Base-by-base conservation (phyloP, 306 rosid genomes). In the Ormosia semicastrata region DNA sequence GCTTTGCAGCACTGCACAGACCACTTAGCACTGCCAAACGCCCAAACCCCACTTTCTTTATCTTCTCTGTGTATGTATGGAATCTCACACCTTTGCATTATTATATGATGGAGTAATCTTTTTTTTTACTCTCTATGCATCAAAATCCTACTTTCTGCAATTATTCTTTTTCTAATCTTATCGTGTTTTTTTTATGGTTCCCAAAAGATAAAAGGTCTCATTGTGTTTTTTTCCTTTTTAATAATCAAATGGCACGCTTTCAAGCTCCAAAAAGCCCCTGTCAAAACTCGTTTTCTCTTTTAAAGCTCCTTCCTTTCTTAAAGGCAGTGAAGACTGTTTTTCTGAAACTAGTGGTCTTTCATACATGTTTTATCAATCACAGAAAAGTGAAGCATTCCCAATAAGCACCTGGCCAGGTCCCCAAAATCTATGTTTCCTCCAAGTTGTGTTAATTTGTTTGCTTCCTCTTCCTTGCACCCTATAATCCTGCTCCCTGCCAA, bases 301-400 rank as follows among this genome's bases (percentile, higher is more conserved):
- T 81, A 65, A 77, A 81, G 53, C 52, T 78, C 79, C 85, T 84
- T 87, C 82, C 85, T 84, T 87, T 87, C 80, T 82, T 47, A 81
- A 87, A 84, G 86, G 79, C 80, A 81, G 73, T 75, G 72, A 83
- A 33, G 53, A 72, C 69, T 39, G 10, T 54, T 32, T 39, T 18
- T 65, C 66, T 77, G 63, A 10, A 59, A 64, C 6, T 11, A 85
- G 66, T 70, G 66, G 40, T 43, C 71, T 34, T 69, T 79, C 57
- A 32, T 14, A 29, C 53, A 60, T 77, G 83, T 46, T 69, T 76
- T 54, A 77, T 83, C 79, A 78, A 72, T 36, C 24, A 18, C 80
- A 72, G 71, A 78, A 78, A 70, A 71, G 30, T 66, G 40, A 63
- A 77, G 7, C 66, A 47, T 78, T 63, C 78, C 73, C 66, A 47